phyloP scores from a whole-genome alignment of 495 filamentous ascomycete species.

The Thermothielavioides terrestris region DNA sequence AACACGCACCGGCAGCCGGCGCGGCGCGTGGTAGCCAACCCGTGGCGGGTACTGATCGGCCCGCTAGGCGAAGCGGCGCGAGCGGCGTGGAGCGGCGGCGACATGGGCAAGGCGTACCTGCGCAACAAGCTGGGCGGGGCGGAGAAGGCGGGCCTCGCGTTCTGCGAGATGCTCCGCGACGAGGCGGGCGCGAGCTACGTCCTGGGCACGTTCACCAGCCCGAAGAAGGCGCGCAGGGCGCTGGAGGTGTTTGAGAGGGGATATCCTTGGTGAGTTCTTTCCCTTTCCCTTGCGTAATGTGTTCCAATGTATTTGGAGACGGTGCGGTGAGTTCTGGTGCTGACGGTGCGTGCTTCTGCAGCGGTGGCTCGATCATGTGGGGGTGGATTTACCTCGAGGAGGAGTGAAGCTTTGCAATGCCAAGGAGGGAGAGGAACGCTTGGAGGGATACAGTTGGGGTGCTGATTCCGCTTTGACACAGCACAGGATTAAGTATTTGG shows the following conservation, averaged over 20 bases:
- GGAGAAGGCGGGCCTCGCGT: not conserved
- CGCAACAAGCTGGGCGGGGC: not conserved
- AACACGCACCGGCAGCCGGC: not conserved
- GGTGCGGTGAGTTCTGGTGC: not conserved
- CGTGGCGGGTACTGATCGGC: constrained; percentile 1
- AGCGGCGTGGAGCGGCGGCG: not conserved
- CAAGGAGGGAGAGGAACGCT: not conserved
- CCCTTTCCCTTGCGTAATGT: not conserved
- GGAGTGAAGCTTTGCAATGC: not conserved
- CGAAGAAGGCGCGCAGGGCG: not conserved
- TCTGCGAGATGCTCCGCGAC: not conserved
- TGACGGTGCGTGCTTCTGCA: not conserved
- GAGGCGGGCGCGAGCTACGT: not conserved
- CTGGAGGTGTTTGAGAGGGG: not conserved
- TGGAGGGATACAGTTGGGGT: not conserved
- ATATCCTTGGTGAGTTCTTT: not conserved
- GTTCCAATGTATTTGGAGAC: too few relatives aligned
- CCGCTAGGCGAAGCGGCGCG: not conserved
- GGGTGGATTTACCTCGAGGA: not conserved
- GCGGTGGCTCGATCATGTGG: constrained; percentile 1
- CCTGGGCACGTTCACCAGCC: not conserved
- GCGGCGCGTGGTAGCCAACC: not conserved
- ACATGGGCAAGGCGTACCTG: not conserved
- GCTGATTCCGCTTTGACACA: too few relatives aligned
- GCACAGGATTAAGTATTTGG: too few relatives aligned